These are phyloP conservation scores for Cystoisospora suis DNA, from an alignment of 169 alveolate species.

Conservation along the genomic window DNA sequence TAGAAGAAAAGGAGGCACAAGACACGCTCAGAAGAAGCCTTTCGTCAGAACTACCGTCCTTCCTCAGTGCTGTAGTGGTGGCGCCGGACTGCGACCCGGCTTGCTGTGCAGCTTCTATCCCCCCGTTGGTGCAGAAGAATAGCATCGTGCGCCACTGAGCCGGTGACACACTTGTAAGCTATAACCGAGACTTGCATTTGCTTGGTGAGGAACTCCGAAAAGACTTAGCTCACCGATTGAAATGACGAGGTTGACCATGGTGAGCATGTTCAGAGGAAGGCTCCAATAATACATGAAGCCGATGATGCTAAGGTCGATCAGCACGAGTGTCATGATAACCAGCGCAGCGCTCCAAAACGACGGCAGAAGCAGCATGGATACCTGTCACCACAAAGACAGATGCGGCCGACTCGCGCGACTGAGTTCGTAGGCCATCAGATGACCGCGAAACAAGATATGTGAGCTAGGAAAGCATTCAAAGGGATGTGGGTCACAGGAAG, in stretches of 20 bases:
- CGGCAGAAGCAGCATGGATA: slow-evolving; percentile 75
- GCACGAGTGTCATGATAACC: slow-evolving; percentile 72
- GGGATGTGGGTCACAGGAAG: not conserved
- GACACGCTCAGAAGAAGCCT: too few relatives aligned
- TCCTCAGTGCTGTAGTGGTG: too few relatives aligned
- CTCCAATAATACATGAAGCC: slow-evolving; percentile 85
- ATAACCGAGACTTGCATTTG: too few relatives aligned
- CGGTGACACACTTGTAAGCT: too few relatives aligned
- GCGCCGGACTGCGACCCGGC: too few relatives aligned
- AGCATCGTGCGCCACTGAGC: too few relatives aligned
- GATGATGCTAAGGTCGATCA: slow-evolving; percentile 78
- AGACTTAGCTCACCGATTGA: slow-evolving; percentile 76
- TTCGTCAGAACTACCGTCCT: too few relatives aligned
- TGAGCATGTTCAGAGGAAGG: slow-evolving; percentile 80
- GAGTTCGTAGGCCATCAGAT: not conserved
- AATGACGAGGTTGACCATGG: slow-evolving; percentile 84
- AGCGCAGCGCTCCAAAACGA: slow-evolving; percentile 74
- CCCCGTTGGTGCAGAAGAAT: too few relatives aligned
- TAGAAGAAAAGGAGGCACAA: too few relatives aligned
- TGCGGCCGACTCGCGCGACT: too few relatives aligned
- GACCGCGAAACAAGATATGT: not conserved
- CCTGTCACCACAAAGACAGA: too few relatives aligned
- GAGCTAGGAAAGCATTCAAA: not conserved
- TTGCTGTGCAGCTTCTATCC: too few relatives aligned
- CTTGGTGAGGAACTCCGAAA: not conserved